Evolutionary conservation across 345 rosid genomes (phyloP), one percentile per base, ranked within the genome.

Genomic region (Reutealis trisperma): DNA sequence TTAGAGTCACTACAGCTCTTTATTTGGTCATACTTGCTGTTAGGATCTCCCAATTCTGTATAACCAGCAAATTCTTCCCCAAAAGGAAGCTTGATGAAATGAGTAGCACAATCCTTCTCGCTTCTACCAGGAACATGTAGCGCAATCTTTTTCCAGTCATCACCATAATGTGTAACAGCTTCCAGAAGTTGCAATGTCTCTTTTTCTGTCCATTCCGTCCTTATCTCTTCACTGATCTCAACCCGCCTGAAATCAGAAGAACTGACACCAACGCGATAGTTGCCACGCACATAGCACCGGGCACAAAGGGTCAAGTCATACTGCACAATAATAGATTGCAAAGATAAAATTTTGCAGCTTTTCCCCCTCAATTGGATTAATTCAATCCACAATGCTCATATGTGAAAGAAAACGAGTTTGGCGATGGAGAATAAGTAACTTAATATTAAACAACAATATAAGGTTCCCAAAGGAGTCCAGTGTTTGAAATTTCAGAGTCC

Each of bases 121-220:
- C 84, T 92, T 86, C 92, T 93, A 72, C 99, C 92, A 52, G 86
- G 83, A 69, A 93, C 93, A 85, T 89, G 91, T 4, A 87, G 88
- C 0, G 99, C 90, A 83, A 93, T 93, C 85, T 86, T 93, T 88
- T 81, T 93, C 98, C 99, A 93, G 63, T 96, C 99, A 83, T 93
- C 97, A 58, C 93, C 89, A 59, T 81, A 89, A 81, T 91, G 93
- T 90, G 85, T 89, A 49, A 91, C 67, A 30, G 95, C 94, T 87
- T 94, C 97, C 42, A 94, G 80, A 58, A 94, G 97, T 57, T 74
- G 91, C 86, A 90, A 75, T 30, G 89, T 90, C 70, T 94, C 98
- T 78, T 93, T 93, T 11, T 94, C 97, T 0, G 95, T 85, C 98
- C 98, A 94, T 66, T 83, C 89, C 24, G 89, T 69, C 84, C 86